Evolutionary conservation across 2,329 filamentous ascomycete genomes (phyloP).

Genomic region (Pseudogymnoascus sp.): DNA sequence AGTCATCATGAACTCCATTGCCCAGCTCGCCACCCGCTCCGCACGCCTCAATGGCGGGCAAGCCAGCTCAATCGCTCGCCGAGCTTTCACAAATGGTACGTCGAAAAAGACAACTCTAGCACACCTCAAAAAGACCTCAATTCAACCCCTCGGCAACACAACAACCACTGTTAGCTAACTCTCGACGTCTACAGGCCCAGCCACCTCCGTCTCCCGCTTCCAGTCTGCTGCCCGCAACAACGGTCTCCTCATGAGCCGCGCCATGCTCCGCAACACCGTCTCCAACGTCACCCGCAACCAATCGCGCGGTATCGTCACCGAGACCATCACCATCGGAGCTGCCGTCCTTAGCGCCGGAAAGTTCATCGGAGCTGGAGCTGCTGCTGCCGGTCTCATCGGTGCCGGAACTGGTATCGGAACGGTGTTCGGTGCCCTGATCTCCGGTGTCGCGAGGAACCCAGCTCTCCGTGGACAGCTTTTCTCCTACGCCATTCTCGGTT

Average conservation of each 20-base stretch:
- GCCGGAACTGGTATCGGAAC: conserved; percentile 38
- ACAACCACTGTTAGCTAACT: conserved; percentile 14
- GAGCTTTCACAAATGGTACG: conserved; percentile 22
- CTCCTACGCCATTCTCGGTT: conserved; percentile 55
- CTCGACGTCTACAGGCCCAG: conserved; percentile 15
- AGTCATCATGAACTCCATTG: conserved; percentile 22
- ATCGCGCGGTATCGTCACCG: conserved; percentile 20
- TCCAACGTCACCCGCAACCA: conserved; percentile 19
- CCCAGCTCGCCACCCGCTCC: conserved; percentile 16
- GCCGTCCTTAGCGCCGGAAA: conserved; percentile 21
- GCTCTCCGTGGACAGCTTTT: conserved; percentile 47
- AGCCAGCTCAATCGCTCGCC: conserved; percentile 20
- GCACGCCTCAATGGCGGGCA: conserved; percentile 20
- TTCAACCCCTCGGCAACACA: not conserved
- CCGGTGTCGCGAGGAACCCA: conserved; percentile 47
- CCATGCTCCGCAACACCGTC: conserved; percentile 19
- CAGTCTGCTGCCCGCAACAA: conserved; percentile 16
- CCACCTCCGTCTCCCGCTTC: conserved; percentile 21
- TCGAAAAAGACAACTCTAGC: conserved; percentile 11
- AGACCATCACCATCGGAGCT: conserved; percentile 21
- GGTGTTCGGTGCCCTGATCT: conserved; percentile 45
- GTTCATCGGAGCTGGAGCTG: conserved; percentile 21
- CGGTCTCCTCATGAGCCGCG: conserved; percentile 20
- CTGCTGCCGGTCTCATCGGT: conserved; percentile 24
- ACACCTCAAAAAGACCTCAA: not conserved